These are phyloP conservation scores for Alternaria sp. DNA, from an alignment of 2,329 filamentous ascomycete species.

Conservation along the genomic window DNA sequence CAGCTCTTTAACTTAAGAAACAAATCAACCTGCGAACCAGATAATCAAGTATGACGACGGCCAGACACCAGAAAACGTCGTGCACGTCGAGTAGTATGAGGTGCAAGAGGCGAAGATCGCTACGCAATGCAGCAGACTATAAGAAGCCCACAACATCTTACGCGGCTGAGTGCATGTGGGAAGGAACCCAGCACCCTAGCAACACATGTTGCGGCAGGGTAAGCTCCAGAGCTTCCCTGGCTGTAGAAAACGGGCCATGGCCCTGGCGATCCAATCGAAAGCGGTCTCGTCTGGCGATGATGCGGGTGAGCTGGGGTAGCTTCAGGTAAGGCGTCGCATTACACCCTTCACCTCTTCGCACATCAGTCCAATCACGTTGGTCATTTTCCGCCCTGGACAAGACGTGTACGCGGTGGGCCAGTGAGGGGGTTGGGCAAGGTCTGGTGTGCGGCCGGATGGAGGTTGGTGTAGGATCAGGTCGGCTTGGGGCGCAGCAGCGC, in stretches of 20 bases:
- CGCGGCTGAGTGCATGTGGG: constrained; percentile 20
- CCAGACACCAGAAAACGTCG: background rate
- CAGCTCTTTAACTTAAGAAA: background rate
- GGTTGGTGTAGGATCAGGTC: constrained; percentile 11
- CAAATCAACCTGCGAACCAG: background rate
- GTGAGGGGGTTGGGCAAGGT: background rate
- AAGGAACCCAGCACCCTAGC: constrained; percentile 11
- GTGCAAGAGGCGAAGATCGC: constrained; percentile 11
- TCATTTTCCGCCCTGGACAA: background rate
- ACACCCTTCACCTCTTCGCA: background rate
- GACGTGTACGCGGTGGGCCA: background rate
- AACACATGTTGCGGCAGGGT: constrained; percentile 16
- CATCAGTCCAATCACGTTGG: constrained; percentile 4
- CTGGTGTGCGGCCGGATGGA: background rate
- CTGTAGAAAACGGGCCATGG: constrained; percentile 16
- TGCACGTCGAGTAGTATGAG: background rate
- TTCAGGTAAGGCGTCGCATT: constrained; percentile 6
- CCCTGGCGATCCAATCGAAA: constrained; percentile 28
- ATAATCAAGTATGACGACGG: background rate
- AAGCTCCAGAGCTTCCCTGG: constrained; percentile 23
- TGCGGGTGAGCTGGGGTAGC: constrained; percentile 18
- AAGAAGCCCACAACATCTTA: constrained; percentile 8
- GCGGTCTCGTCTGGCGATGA: constrained; percentile 17
- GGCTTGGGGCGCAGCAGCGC: constrained; percentile 34
- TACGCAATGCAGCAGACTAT: constrained; percentile 18